Evolutionary conservation across 1,284 basidiomycete genomes (phyloP), one percentile per base, ranked within the genome.

Genomic region (Macrocystidia cucumis): DNA sequence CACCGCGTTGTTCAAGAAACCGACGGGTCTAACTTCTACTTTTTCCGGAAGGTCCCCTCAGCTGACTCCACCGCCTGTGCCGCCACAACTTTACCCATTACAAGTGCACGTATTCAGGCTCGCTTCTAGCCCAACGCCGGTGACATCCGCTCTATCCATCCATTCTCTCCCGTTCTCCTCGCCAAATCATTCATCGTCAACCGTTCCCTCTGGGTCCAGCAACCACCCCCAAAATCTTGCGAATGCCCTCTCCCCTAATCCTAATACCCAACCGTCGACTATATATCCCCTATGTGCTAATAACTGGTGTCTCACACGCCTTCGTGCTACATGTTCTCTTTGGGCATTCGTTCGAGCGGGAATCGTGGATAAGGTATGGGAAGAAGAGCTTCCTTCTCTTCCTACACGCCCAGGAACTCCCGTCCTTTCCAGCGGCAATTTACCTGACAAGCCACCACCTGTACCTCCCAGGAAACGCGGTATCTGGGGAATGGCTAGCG

Each of bases 281-380:
- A 65, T 65, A n/a, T 87, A 91, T 56, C 81, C 87, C 1, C 63
- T 93, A 6, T 89, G 88, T 50, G 63, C 69, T 14, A 74, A 72
- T 30, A 77, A 82, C 9, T 91, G 88, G 77, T 91, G 88, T 51
- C 65, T 91, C 7, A 54, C 69, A 2, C 72, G 90, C 5, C 63
- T 96, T 12, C 74, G 91, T 8, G 73, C 83, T n/a, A 90, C 91
- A 12, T 95, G 91, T 56, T 85, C 85, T 7, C 65, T 96, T 16
- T 96, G 92, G 90, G 78, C 85, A 13, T 96, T 90, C 52, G 74
- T 96, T 25, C 77, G 90, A 19, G 78, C 74, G 1, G 76, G 83
- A 11, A 67, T 96, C 39, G 69, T 95, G 19, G 85, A 90, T 41
- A 82, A 80, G 37, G 63, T 96, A 2, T 91, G 92, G 84, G 77